Base-by-base conservation (phyloP, 2,329 filamentous ascomycete species). In the Drechslerella coelobrocha region DNA sequence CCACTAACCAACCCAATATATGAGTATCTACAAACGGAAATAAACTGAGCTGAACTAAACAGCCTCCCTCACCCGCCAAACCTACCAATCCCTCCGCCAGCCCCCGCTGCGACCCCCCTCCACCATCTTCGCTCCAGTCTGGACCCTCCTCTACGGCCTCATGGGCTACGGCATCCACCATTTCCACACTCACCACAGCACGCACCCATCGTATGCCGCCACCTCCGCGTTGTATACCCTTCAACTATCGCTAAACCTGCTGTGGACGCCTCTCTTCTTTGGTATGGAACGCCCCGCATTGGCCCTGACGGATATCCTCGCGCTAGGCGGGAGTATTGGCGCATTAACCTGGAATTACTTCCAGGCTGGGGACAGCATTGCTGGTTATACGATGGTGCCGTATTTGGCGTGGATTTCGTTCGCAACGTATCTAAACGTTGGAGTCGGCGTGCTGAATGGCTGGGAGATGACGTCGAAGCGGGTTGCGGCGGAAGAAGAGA, bases 191-290 rank as follows among this genome's bases (percentile, higher is more conserved):
- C 81, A 83, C 34, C 81, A 84, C 27, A 78, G 80, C 39, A 85
- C 84, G n/a, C 82, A 85, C 51, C 79, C 81, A 34, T 80, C 85
- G 59, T 86, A 89, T 56, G 85, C 85, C 77, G 83, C 86, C 74
- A 89, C 88, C 74, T 88, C 90, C 65, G 90, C 89, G 0, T 83
- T 97, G 27, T 97, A 96, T 82, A 90, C 89, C 1, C 82, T 92
- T 68, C 92, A 97, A 80, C 86, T 97, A 5, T 89, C 84, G 9
- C 83, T 97, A 55, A 97, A 97, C 78, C 82, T 96, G 27, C 79
- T 88, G 59, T 97, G 91, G 91, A 97, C 92, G 85, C 93, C 93
- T 10, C 84, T 97, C 9, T 97, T 97, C 84, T 97, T 96, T 78
- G 84, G 85, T n/a, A 77, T 88, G 54, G 87, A 88, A 73, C 85